Evolutionary conservation across 1,284 basidiomycete species (phyloP).

Genomic region (Abortiporus biennis): DNA sequence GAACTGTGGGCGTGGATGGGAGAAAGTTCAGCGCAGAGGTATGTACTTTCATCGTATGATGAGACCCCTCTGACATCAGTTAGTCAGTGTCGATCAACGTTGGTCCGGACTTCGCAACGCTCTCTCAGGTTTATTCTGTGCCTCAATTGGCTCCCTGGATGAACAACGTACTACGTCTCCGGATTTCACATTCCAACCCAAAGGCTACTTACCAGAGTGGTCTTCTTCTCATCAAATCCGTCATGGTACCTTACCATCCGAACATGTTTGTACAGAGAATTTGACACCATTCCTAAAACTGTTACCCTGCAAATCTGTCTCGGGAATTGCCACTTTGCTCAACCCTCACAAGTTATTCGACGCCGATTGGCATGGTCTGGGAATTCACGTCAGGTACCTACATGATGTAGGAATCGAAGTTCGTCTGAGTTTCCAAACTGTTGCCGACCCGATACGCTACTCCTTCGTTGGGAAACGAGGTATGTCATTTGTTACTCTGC

Average conservation of each 20-base stretch:
- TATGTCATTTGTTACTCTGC: constrained; percentile 23
- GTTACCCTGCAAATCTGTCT: constrained; percentile 87
- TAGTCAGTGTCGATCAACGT: constrained; percentile 60
- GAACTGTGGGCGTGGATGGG: constrained; percentile 90
- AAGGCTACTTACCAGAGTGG: constrained; percentile 50
- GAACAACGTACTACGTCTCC: constrained; percentile 68
- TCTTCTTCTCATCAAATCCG: constrained; percentile 50
- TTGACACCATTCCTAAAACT: constrained; percentile 94
- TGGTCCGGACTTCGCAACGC: constrained; percentile 88
- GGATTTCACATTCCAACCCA: constrained; percentile 47
- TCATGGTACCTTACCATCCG: constrained; percentile 75
- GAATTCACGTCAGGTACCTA: constrained; percentile 66
- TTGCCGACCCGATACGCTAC: constrained; percentile 72
- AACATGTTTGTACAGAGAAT: constrained; percentile 94
- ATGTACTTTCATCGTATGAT: constrained; percentile 20
- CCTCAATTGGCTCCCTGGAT: constrained; percentile 78
- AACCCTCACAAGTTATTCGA: constrained; percentile 86
- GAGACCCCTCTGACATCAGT: not conserved
- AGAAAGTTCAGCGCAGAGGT: constrained; percentile 47
- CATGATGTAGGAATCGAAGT: constrained; percentile 54
- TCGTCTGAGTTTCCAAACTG: constrained; percentile 73
- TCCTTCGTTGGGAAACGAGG: constrained; percentile 49
- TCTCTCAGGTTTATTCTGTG: constrained; percentile 91
- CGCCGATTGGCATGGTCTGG: constrained; percentile 85
- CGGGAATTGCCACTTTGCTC: constrained; percentile 82